These are phyloP conservation scores for Trichoderma oligosporum DNA, from an alignment of 2,329 filamentous ascomycete genomes.

Conservation along the genomic window DNA sequence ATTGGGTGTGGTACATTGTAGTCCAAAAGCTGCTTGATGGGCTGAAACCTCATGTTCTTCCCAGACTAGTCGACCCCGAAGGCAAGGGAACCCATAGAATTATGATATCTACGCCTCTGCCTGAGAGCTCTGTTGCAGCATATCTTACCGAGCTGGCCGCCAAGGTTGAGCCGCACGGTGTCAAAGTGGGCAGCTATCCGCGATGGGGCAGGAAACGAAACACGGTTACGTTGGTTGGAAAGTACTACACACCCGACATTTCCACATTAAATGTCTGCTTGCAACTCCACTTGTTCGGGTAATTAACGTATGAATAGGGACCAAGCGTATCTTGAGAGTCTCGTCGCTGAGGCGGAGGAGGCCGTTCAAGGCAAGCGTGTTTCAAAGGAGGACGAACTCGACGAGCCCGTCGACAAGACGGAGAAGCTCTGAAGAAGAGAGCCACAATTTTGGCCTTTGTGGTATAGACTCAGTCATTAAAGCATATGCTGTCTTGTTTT, in stretches of 20 bases:
- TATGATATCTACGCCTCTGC: constrained; percentile 79
- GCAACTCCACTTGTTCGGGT: neutral
- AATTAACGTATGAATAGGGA: constrained; percentile 48
- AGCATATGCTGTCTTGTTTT: neutral
- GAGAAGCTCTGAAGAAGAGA: constrained; percentile 1
- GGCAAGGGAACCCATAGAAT: constrained; percentile 76
- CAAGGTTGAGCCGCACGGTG: constrained; percentile 67
- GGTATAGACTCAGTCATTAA: neutral
- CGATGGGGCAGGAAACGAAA: constrained; percentile 84
- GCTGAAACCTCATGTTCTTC: constrained; percentile 65
- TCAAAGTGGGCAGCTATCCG: constrained; percentile 96
- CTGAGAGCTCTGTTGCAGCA: constrained; percentile 79
- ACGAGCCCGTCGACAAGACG: constrained; percentile 37
- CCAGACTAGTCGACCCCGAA: constrained; percentile 72
- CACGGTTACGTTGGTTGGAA: constrained; percentile 81
- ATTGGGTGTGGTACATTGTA: constrained; percentile 25
- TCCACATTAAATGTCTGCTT: neutral
- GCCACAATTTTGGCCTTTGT: neutral
- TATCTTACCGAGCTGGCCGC: constrained; percentile 78
- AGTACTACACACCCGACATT: constrained; percentile 36
- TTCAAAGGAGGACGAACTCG: constrained; percentile 65
- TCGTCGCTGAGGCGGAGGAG: constrained; percentile 73
- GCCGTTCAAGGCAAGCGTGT: constrained; percentile 72
- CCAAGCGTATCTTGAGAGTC: constrained; percentile 68
- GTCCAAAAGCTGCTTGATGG: constrained; percentile 74